Conservation (phyloP, 441 rosid species). For the Gossypium davidsonii region DNA sequence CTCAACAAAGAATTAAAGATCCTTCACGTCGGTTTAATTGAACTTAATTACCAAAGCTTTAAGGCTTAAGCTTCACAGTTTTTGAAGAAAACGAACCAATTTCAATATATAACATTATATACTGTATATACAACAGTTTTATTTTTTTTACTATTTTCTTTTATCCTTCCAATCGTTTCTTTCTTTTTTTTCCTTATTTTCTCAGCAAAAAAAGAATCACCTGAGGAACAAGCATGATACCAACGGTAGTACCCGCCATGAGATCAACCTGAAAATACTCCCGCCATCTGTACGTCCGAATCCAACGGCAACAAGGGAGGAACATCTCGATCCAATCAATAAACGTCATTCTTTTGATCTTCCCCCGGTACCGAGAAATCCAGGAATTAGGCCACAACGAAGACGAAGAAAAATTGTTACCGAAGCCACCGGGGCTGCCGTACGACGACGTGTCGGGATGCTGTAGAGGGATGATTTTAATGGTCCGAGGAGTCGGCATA, state of each 20-base stretch:
- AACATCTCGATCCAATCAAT: constrained; percentile 49
- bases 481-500: constrained; percentile 47
- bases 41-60: background rate
- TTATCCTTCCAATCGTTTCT: no score
- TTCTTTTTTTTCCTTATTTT: constrained; percentile 7
- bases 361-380: constrained; percentile 32
- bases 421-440: background rate
- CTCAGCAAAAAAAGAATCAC: constrained; percentile 28
- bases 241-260: constrained; percentile 82
- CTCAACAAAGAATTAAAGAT: background rate
- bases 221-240: constrained; percentile 94
- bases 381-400: background rate
- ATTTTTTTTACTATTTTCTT: background rate
- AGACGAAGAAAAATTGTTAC: no score
- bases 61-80: background rate
- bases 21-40: background rate
- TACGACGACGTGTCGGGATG: constrained; percentile 41
- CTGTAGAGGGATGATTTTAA: constrained; percentile 69
- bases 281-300: constrained; percentile 65
- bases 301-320: constrained; percentile 80
- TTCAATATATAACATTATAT: background rate
- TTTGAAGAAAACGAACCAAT: background rate
- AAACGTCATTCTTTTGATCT: constrained; percentile 44
- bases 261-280: constrained; percentile 73
- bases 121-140: background rate